Conservation (phyloP, 1,139 yeast species). For the Candida mesenterica region DNA sequence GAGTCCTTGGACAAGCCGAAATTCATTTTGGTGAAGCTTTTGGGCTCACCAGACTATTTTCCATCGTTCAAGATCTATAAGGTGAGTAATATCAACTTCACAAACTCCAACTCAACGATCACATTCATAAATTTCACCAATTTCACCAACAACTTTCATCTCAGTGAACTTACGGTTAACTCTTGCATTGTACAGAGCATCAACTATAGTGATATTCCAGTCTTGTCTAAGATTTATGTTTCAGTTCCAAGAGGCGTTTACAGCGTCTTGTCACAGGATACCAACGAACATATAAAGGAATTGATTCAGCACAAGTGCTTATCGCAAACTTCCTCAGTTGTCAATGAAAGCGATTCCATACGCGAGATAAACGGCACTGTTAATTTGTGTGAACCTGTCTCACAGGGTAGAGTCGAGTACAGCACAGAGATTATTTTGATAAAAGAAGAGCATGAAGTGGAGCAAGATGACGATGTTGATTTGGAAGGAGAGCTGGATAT, state of each 20-base stretch:
- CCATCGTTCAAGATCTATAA: conserved; percentile 34
- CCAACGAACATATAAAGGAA: conserved; percentile 26
- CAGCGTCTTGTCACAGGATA: conserved; percentile 29
- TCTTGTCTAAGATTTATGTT: conserved; percentile 34
- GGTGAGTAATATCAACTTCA: conserved; percentile 22
- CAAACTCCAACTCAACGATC: conserved; percentile 22
- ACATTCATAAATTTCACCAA: conserved; percentile 39
- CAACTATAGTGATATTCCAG: conserved; percentile 25
- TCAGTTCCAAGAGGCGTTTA: conserved; percentile 48
- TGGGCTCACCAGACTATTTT: conserved; percentile 48
- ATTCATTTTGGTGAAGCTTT: conserved; percentile 34
- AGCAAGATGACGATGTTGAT: too few species aligned
- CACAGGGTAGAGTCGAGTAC: conserved; percentile 55
- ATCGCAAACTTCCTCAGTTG: conserved; percentile 30
- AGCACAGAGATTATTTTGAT: conserved; percentile 55
- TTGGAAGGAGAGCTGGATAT: too few species aligned
- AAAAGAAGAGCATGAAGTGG: conserved; percentile 15
- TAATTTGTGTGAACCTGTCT: conserved; percentile 67
- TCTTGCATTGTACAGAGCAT: conserved; percentile 34
- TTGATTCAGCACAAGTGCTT: conserved; percentile 28
- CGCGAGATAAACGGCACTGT: conserved; percentile 50
- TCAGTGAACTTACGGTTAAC: conserved; percentile 34
- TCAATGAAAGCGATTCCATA: conserved; percentile 34
- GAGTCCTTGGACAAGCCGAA: conserved; percentile 14
- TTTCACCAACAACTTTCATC: conserved; percentile 21